Evolutionary conservation across 139 green algal genomes (phyloP), one percentile per base, ranked within the genome.

Genomic region (Coelastrella sp.): DNA sequence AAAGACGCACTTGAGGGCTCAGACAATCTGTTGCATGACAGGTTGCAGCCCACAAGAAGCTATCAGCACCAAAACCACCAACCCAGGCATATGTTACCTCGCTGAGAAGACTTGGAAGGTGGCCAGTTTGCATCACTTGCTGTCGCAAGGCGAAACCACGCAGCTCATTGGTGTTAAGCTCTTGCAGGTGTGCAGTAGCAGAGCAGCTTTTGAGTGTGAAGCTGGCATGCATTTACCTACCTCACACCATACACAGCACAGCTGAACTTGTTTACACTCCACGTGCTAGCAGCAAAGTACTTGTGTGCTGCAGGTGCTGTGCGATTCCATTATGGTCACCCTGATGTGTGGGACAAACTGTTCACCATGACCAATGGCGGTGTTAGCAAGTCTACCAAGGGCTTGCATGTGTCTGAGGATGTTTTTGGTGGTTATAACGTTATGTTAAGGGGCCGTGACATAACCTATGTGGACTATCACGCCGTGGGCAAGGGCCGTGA

Each of bases 311-410:
- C 45, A 79, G 69, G 69, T 63, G 67, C 62, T 35, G 92, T 94
- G 45, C 85, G 94, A 50, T 96, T 97, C 88, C 94, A 97, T 76
- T 97, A 97, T 86, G 95, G 95, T 45, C 95, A 98, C 85, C 95
- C 95, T 32, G 95, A 98, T 85, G 78, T 98, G n/a, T 98, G 96
- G 91, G 95, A 98, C 91, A 96, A 96, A 82, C 83, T 96, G 45
- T 98, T 93, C 75, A 87, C 94, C 25, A 94, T 98, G 89, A 97
- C 93, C 4, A 83, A 94, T 11, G 94, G 94, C 34, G 94, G 94
- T 21, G 89, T 94, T 37, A 79, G 45, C 64, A 89, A 90, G 85
- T 85, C 87, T 34, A 93, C 83, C 1, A 87, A 87, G 25, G 50
- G 84, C 68, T 86, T 96, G 85, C 93, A 95, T 85, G 89, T 95